phyloP scores from a whole-genome alignment of 2,329 filamentous ascomycete genomes.

The Cladosporium sp. region DNA sequence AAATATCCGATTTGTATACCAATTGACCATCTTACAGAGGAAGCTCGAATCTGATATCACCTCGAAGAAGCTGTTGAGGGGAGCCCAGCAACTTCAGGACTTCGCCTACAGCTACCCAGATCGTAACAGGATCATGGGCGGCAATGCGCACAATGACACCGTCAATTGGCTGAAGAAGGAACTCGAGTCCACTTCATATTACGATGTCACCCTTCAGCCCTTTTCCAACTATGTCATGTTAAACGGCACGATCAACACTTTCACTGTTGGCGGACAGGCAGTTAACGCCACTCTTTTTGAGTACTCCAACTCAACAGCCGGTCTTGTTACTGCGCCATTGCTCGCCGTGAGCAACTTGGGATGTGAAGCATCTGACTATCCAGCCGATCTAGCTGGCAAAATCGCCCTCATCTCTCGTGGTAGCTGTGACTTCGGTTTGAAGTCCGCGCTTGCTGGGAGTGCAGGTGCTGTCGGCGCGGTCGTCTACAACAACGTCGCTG shows the following conservation, averaged over 20 bases:
- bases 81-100: conserved; percentile 25
- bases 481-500: conserved; percentile 67
- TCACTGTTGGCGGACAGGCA: conserved; percentile 54
- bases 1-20: not conserved
- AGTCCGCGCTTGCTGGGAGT: conserved; percentile 61
- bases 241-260: conserved; percentile 20
- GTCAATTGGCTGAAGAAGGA: conserved; percentile 31
- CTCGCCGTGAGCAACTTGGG: conserved; percentile 56
- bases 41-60: conserved; percentile 12
- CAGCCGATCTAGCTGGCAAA: conserved; percentile 51
- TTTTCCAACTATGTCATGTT: conserved; percentile 25
- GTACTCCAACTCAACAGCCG: conserved; percentile 17
- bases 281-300: conserved; percentile 56
- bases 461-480: conserved; percentile 66
- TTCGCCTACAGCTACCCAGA: conserved; percentile 31
- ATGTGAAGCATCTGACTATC: conserved; percentile 61
- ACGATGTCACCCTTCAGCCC: conserved; percentile 50
- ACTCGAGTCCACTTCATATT: conserved; percentile 50
- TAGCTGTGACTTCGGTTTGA: conserved; percentile 65
- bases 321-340: conserved; percentile 37
- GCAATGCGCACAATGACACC: conserved; percentile 34
- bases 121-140: conserved; percentile 32
- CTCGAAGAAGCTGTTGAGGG: conserved; percentile 9
- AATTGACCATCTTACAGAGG: not conserved
- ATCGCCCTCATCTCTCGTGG: conserved; percentile 68